These are phyloP conservation scores for Coleophoma cylindrospora DNA, from an alignment of 2,329 filamentous ascomycete genomes.

Conservation along the genomic window DNA sequence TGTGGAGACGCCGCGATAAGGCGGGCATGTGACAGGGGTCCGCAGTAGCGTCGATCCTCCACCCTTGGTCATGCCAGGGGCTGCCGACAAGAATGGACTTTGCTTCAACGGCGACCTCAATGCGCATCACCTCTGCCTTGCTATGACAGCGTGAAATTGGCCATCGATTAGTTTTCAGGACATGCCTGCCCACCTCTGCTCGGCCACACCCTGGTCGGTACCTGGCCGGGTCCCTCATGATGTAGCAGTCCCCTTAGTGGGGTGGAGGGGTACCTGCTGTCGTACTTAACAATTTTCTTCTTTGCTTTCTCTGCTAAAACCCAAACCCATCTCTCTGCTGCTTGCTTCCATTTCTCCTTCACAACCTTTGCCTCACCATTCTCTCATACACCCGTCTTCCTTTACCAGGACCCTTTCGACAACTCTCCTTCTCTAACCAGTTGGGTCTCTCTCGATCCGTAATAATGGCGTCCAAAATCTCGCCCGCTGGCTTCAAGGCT, in stretches of 20 bases:
- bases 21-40: too few species aligned
- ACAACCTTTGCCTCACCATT: neutral
- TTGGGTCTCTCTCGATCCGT: neutral
- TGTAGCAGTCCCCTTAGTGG: neutral
- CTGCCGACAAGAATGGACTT: neutral
- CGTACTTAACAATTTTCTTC: neutral
- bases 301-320: neutral
- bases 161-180: too few species aligned
- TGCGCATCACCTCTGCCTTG: too few species aligned
- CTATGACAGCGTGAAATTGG: too few species aligned
- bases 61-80: neutral
- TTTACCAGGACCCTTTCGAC: neutral
- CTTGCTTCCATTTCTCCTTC: neutral
- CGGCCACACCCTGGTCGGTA: too few species aligned
- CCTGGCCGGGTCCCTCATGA: too few species aligned
- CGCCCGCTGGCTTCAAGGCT: constrained; percentile 11
- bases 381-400: neutral
- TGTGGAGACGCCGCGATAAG: too few species aligned
- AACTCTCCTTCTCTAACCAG: neutral
- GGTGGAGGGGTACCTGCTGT: neutral
- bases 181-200: too few species aligned
- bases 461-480: constrained; percentile 12
- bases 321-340: neutral
- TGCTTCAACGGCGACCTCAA: neutral
- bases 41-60: neutral